These are phyloP conservation scores for Chalciporus pseudorubinellus DNA, from an alignment of 768 basidiomycete species.

Conservation along the genomic window DNA sequence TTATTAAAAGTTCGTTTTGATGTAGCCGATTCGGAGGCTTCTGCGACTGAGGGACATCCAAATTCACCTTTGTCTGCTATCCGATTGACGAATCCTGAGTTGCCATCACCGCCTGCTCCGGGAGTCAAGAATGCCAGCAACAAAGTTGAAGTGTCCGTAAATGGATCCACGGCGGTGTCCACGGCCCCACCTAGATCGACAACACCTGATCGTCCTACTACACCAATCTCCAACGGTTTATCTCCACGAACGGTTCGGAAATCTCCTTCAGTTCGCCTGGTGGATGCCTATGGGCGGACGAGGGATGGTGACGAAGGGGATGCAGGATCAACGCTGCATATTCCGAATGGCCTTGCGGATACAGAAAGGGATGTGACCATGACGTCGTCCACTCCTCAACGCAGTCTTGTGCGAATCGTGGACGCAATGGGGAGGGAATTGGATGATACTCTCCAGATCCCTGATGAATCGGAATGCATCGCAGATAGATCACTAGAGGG, in stretches of 20 bases:
- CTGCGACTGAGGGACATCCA: conserved; percentile 27
- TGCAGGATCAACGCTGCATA: not conserved
- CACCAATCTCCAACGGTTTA: conserved; percentile 20
- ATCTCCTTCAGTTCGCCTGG: conserved; percentile 55
- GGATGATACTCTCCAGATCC: conserved; percentile 34
- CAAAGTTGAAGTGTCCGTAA: conserved; percentile 1
- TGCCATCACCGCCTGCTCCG: conserved; percentile 6
- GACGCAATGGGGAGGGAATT: conserved; percentile 71
- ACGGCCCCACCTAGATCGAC: conserved; percentile 8
- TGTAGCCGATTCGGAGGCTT: conserved; percentile 36
- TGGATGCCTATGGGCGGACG: conserved; percentile 70
- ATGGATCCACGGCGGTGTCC: conserved; percentile 5
- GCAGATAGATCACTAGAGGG: conserved; percentile 18
- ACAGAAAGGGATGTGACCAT: conserved; percentile 11
- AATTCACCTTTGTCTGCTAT: conserved; percentile 29
- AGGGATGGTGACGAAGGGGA: conserved; percentile 19
- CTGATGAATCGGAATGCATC: conserved; percentile 26
- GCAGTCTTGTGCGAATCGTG: conserved; percentile 53
- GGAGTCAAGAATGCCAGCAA: conserved; percentile 9
- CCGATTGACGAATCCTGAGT: conserved; percentile 21
- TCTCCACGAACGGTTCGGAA: conserved; percentile 41
- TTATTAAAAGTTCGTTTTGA: conserved; percentile 75
- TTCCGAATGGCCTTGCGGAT: conserved; percentile 18
- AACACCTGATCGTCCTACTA: conserved; percentile 24
- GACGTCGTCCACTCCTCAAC: conserved; percentile 23